phyloP scores from a whole-genome alignment of 1,284 basidiomycete species.

The Exobasidium cylindrosporum region DNA sequence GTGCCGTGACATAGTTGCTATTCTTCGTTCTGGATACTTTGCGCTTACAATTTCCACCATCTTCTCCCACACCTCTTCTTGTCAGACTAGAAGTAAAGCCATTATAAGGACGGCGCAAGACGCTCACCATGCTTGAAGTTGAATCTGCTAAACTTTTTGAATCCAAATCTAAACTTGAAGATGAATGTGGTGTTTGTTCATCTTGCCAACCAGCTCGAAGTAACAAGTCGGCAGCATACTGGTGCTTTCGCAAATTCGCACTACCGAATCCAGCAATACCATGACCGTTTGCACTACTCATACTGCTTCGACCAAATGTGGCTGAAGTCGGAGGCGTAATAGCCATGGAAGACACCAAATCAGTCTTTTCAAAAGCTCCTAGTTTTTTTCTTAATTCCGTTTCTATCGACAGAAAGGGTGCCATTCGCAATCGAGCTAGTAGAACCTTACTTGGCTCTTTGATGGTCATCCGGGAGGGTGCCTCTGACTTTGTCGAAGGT shows the following conservation, averaged over 20 bases:
- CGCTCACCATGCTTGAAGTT: neutral
- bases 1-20: neutral
- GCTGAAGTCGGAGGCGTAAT: neutral
- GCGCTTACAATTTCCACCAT: neutral
- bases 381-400: neutral
- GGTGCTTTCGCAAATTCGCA: neutral
- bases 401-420: slow-evolving; percentile 5
- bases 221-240: slow-evolving; percentile 7
- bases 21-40: neutral
- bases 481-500: neutral
- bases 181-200: slow-evolving; percentile 17
- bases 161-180: neutral
- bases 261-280: neutral
- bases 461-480: neutral
- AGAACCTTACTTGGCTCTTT: neutral
- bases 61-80: neutral
- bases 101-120: neutral
- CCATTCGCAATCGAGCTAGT: neutral
- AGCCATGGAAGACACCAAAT: neutral
- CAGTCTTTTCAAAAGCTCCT: neutral
- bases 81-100: neutral
- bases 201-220: slow-evolving; percentile 32
- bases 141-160: neutral
- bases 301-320: neutral
- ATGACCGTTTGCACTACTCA: neutral